Percentiles rank a stretch among this genome's conserved stretches.
Conservation (phyloP, 2,329 filamentous ascomycete genomes). For the Trematosphaeria pertusa region DNA sequence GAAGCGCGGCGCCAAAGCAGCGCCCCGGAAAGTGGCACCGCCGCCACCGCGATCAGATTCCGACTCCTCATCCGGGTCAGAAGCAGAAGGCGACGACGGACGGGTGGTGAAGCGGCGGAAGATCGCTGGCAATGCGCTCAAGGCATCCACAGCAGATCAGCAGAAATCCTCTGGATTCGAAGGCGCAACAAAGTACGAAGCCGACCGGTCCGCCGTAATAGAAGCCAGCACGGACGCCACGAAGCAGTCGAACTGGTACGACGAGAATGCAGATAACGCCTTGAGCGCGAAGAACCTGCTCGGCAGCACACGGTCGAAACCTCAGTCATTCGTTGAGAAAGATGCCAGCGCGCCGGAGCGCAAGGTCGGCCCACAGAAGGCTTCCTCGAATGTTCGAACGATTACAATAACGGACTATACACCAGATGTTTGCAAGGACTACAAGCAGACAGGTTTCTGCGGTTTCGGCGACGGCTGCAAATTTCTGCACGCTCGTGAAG, state of each 20-base stretch:
- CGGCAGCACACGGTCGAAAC: constrained; percentile 60
- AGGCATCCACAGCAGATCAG: constrained; percentile 66
- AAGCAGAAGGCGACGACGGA: constrained; percentile 72
- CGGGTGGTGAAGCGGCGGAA: constrained; percentile 79
- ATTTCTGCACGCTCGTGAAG: constrained; percentile 76
- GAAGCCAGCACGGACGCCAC: constrained; percentile 83
- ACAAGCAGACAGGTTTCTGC: constrained; percentile 73
- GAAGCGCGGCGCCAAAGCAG: constrained; percentile 79
- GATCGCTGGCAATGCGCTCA: constrained; percentile 70
- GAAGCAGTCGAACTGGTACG: constrained; percentile 88
- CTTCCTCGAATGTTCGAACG: constrained; percentile 86
- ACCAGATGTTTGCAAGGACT: constrained; percentile 95
- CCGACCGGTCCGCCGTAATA: constrained; percentile 69
- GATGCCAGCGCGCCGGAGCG: constrained; percentile 75
- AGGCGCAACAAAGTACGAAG: constrained; percentile 62
- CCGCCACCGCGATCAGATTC: constrained; percentile 67
- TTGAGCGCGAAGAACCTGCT: constrained; percentile 63
- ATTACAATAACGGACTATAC: constrained; percentile 91
- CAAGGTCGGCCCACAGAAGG: constrained; percentile 84
- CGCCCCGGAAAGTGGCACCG: constrained; percentile 81
- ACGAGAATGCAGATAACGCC: constrained; percentile 67
- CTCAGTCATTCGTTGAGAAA: constrained; percentile 72
- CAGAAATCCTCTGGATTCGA: constrained; percentile 50
- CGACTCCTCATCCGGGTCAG: constrained; percentile 73
- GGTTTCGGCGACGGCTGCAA: constrained; percentile 83